A percentile compares a stretch with the other conserved stretches of the same genome.
Evolutionary conservation across 306 rosid species (phyloP).

Genomic region (Prinsepia uniflora): DNA sequence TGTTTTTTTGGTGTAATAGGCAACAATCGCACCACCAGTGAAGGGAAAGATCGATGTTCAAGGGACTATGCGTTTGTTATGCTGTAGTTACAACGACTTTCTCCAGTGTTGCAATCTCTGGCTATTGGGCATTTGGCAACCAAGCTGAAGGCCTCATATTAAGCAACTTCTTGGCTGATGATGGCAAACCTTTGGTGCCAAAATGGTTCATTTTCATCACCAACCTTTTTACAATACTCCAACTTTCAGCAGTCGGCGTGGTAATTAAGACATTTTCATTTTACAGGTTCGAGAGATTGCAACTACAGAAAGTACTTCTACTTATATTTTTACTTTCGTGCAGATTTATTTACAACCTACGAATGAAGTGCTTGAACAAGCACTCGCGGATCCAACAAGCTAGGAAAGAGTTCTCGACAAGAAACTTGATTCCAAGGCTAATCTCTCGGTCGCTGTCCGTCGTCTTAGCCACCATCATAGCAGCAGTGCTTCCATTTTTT

Average conservation of each 20-base stretch:
- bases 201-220: constrained; percentile 63
- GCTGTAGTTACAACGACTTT: constrained; percentile 40
- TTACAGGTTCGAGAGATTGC: too few relatives aligned
- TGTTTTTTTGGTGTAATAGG: constrained; percentile 33
- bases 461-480: constrained; percentile 40
- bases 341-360: constrained; percentile 79
- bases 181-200: constrained; percentile 53
- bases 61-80: constrained; percentile 62
- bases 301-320: too few relatives aligned
- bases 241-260: constrained; percentile 67
- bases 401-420: constrained; percentile 45
- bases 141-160: constrained; percentile 45
- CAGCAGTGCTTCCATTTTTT: constrained; percentile 87
- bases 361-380: constrained; percentile 60
- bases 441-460: constrained; percentile 49
- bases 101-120: constrained; percentile 63
- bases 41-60: constrained; percentile 91
- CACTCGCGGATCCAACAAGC: constrained; percentile 46
- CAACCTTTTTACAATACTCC: constrained; percentile 59
- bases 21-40: constrained; percentile 72
- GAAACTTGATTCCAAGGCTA: constrained; percentile 62
- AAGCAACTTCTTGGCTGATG: constrained; percentile 45
- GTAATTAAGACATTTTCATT: constrained; percentile 28
- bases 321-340: background rate
- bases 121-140: constrained; percentile 89